A percentile compares a stretch with the other conserved stretches of the same genome.
Conservation (phyloP, 495 filamentous ascomycete species). For the Melanomma pulvis-pyrius region DNA sequence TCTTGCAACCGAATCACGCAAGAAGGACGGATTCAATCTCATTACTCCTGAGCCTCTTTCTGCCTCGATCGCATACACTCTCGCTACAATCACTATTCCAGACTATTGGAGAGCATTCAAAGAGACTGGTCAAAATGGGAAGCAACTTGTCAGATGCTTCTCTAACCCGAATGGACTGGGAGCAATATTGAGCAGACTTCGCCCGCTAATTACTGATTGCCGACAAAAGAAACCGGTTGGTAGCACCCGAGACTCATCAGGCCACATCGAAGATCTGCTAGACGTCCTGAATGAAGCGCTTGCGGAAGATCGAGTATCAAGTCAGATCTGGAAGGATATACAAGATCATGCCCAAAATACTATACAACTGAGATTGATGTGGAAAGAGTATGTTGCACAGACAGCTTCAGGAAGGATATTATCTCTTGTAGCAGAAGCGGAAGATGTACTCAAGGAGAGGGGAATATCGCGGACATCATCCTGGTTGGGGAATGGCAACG, state of each 20-base stretch:
- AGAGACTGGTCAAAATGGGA: constrained; percentile 34
- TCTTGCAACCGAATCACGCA: constrained; percentile 49
- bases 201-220: constrained; percentile 53
- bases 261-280: constrained; percentile 50
- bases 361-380: constrained; percentile 55
- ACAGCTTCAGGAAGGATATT: constrained; percentile 73
- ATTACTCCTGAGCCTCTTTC: constrained; percentile 63
- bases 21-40: constrained; percentile 57
- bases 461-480: constrained; percentile 10
- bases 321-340: constrained; percentile 57
- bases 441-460: constrained; percentile 53
- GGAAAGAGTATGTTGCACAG: constrained; percentile 68
- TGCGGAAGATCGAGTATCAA: constrained; percentile 55
- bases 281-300: constrained; percentile 60
- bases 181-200: constrained; percentile 65
- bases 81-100: constrained; percentile 71
- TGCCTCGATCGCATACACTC: constrained; percentile 68
- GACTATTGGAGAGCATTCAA: constrained; percentile 69
- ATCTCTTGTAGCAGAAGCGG: constrained; percentile 74
- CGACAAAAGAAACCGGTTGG: constrained; percentile 41
- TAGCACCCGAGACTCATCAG: constrained; percentile 43
- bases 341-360: constrained; percentile 41
- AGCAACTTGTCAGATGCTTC: constrained; percentile 66
- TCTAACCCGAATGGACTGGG: constrained; percentile 73
- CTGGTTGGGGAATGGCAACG: constrained; percentile 70